Percentiles rank a stretch among this genome's conserved stretches.
Conservation (phyloP, 768 basidiomycete genomes). For the Tulasnella sp. region DNA sequence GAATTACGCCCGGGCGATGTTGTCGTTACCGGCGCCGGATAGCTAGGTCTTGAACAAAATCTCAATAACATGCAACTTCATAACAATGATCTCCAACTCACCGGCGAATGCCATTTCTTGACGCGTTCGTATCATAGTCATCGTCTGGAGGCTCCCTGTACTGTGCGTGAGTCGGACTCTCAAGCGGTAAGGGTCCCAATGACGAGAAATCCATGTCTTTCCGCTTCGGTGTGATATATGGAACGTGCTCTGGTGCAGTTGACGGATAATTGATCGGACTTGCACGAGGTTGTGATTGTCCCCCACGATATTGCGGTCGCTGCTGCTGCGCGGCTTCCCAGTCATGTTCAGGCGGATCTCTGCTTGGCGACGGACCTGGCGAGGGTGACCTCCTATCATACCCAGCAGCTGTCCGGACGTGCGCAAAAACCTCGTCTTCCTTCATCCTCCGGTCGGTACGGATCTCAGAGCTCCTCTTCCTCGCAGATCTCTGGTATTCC, state of each 20-base stretch:
- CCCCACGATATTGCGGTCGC: neutral
- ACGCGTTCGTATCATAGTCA: neutral
- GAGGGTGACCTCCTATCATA: neutral
- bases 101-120: neutral
- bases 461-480: neutral
- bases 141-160: neutral
- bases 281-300: slow-evolving; percentile 1
- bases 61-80: neutral
- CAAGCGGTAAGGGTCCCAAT: slow-evolving; percentile 36
- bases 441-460: neutral
- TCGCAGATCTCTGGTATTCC: neutral
- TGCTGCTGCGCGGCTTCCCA: neutral
- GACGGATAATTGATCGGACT: slow-evolving; percentile 11
- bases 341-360: neutral
- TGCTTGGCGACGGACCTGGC: neutral
- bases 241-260: neutral
- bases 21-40: slow-evolving; percentile 42
- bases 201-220: slow-evolving; percentile 26
- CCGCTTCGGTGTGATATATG: slow-evolving; percentile 6
- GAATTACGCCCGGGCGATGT: slow-evolving; percentile 56
- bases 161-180: slow-evolving; percentile 44
- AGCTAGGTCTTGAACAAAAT: neutral
- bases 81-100: neutral
- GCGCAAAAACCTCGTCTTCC: neutral
- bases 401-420: slow-evolving; percentile 4